These are phyloP conservation scores for Cystofilobasidium macerans DNA, from an alignment of 768 basidiomycete species.

Conservation along the genomic window DNA sequence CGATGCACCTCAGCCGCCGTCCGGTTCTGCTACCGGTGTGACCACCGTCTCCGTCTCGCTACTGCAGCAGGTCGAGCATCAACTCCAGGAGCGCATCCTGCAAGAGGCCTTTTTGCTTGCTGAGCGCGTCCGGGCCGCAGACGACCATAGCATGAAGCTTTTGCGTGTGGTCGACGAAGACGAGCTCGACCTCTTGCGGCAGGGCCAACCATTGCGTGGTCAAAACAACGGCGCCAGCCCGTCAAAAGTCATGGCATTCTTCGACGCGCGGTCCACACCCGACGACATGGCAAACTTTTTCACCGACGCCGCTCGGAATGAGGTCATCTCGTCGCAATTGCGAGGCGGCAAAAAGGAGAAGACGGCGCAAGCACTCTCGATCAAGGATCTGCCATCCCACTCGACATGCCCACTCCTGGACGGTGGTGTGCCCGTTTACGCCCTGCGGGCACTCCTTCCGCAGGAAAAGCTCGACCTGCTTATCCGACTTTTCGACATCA, in stretches of 20 bases:
- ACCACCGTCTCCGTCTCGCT: not conserved
- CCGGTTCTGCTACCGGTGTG: not conserved
- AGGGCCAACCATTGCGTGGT: no score
- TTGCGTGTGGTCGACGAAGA: not conserved
- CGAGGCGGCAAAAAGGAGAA: not conserved
- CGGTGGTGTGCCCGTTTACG: not conserved
- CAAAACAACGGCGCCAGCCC: no score
- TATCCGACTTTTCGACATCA: not conserved
- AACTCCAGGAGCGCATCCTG: not conserved
- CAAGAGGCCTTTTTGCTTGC: not conserved
- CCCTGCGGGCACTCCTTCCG: not conserved
- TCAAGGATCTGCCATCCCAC: not conserved
- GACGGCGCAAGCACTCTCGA: not conserved
- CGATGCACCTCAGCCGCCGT: not conserved
- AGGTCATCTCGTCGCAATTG: not conserved
- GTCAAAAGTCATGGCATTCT: no score
- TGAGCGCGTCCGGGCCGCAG: not conserved
- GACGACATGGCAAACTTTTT: no score
- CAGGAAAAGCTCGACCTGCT: not conserved
- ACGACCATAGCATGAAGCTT: not conserved
- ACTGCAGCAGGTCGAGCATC: not conserved
- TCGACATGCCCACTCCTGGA: not conserved
- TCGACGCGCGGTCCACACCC: no score
- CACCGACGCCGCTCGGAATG: no score
- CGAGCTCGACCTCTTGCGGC: not conserved